Conservation (phyloP, 1,139 yeast genomes). For the Suhomyces panamericanus region DNA sequence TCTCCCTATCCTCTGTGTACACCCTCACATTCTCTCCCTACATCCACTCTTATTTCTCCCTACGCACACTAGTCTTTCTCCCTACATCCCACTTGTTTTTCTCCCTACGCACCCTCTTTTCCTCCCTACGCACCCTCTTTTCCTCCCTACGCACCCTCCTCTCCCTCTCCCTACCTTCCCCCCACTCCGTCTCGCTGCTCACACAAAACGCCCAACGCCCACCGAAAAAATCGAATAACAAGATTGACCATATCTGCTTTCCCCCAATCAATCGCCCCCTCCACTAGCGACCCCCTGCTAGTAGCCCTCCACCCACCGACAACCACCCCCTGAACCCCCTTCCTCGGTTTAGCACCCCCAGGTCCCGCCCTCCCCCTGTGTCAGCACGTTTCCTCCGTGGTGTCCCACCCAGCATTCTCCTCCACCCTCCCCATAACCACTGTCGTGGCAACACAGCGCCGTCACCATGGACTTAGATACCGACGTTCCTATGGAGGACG, state of each 20-base stretch:
- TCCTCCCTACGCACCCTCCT: too few relatives aligned
- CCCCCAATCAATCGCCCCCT: conserved; percentile 7
- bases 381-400: neutral
- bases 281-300: conserved; percentile 6
- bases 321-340: conserved; percentile 2
- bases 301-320: conserved; percentile 5
- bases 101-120: too few relatives aligned
- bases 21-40: too few relatives aligned
- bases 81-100: too few relatives aligned
- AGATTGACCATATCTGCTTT: conserved; percentile 8
- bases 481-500: conserved; percentile 74
- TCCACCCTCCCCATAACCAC: neutral
- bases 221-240: conserved; percentile 11
- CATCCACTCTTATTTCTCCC: too few relatives aligned
- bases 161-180: neutral
- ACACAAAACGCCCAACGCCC: conserved; percentile 11
- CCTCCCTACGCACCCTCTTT: too few relatives aligned
- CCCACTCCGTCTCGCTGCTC: neutral
- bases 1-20: too few relatives aligned
- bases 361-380: neutral
- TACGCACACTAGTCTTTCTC: too few relatives aligned
- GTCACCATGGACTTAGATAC: conserved; percentile 60
- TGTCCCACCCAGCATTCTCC: neutral
- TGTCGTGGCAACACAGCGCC: neutral
- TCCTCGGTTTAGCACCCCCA: neutral